Evolutionary conservation across 495 filamentous ascomycete genomes (phyloP).

Genomic region (Penicillium coprophilum): DNA sequence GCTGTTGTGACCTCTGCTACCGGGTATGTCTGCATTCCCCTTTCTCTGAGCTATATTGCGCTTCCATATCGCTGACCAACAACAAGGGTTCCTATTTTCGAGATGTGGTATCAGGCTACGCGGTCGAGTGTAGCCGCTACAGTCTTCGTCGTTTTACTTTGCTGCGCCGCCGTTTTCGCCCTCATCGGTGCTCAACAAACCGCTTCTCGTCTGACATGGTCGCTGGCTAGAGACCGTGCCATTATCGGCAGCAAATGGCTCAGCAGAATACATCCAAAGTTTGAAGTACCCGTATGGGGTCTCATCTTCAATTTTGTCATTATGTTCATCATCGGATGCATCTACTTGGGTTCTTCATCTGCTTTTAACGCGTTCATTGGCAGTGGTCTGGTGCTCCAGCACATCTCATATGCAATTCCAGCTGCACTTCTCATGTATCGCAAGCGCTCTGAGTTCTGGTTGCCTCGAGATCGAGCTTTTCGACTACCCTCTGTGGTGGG

Average conservation of each 20-base stretch:
- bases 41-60: slow-evolving; percentile 18
- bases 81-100: slow-evolving; percentile 26
- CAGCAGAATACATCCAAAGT: slow-evolving; percentile 15
- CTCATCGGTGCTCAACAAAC: slow-evolving; percentile 32
- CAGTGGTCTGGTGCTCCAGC: slow-evolving; percentile 19
- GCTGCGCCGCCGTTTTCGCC: slow-evolving; percentile 26
- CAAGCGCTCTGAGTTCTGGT: slow-evolving; percentile 11
- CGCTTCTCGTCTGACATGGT: slow-evolving; percentile 41
- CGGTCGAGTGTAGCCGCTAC: slow-evolving; percentile 28
- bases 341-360: slow-evolving; percentile 28
- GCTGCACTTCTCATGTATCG: slow-evolving; percentile 18
- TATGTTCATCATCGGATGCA: slow-evolving; percentile 28
- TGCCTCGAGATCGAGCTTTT: slow-evolving; percentile 14
- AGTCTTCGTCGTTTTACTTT: slow-evolving; percentile 24
- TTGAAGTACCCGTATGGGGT: slow-evolving; percentile 21
- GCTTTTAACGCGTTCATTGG: slow-evolving; percentile 28
- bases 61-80: slow-evolving; percentile 11
- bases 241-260: slow-evolving; percentile 22
- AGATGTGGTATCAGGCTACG: slow-evolving; percentile 32
- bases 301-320: slow-evolving; percentile 26
- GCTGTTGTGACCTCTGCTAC: slow-evolving; percentile 22
- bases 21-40: slow-evolving; percentile 15
- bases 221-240: slow-evolving; percentile 38
- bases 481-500: slow-evolving; percentile 10
- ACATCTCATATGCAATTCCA: slow-evolving; percentile 24